phyloP scores from a whole-genome alignment of 768 basidiomycete species.

The Boletus barrowsii region DNA sequence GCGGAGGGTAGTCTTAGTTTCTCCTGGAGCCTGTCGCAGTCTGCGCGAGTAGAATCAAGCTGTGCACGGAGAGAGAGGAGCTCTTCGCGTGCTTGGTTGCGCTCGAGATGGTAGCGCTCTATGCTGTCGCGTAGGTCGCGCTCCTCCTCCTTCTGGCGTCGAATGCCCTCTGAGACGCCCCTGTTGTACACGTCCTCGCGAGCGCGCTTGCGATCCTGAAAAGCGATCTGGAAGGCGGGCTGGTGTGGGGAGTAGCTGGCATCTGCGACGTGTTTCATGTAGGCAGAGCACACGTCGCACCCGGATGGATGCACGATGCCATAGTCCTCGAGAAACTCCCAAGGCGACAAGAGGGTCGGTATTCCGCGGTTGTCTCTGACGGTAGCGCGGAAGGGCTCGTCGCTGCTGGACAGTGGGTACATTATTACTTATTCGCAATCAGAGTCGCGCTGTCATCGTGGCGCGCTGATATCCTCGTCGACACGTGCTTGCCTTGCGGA shows the following conservation, averaged over 20 bases:
- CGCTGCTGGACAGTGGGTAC: constrained; percentile 32
- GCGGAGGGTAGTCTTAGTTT: constrained; percentile 11
- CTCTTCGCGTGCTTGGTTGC: constrained; percentile 35
- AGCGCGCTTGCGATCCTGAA: constrained; percentile 37
- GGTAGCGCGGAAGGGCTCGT: constrained; percentile 30
- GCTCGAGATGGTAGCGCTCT: constrained; percentile 36
- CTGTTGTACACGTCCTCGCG: constrained; percentile 39
- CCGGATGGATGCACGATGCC: constrained; percentile 40
- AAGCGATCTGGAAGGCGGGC: constrained; percentile 39
- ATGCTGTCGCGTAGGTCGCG: constrained; percentile 32
- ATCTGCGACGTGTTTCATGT: constrained; percentile 40
- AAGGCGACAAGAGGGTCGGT: constrained; percentile 34
- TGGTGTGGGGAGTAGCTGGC: constrained; percentile 37
- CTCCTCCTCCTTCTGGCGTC: constrained; percentile 40
- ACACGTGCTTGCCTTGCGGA: constrained; percentile 32
- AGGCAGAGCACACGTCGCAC: constrained; percentile 37
- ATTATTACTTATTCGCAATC: constrained; percentile 14
- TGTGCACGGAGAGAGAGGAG: constrained; percentile 32
- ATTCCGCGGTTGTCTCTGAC: constrained; percentile 31
- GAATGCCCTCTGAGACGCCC: constrained; percentile 38
- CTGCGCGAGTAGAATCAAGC: constrained; percentile 32
- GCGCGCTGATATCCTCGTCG: constrained; percentile 27
- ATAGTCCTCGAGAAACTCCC: constrained; percentile 40
- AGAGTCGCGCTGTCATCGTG: background rate
- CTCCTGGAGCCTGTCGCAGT: constrained; percentile 31